phyloP scores from a whole-genome alignment of 2,329 filamentous ascomycete species.

The Xylaria sp. region DNA sequence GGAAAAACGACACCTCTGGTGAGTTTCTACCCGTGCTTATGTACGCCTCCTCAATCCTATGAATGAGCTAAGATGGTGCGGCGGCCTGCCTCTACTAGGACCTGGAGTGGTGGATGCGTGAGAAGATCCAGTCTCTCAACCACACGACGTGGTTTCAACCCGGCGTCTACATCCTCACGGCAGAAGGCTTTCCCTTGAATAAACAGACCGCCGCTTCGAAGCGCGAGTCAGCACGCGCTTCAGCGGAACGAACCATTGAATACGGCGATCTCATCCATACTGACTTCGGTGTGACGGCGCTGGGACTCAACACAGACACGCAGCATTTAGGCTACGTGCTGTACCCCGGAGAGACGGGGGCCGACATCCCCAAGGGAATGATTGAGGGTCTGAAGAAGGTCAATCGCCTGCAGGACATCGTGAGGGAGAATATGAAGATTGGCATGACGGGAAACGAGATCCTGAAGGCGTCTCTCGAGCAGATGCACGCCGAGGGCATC shows the following conservation, averaged over 20 bases:
- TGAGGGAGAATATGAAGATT: slow-evolving; percentile 56
- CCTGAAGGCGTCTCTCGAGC: slow-evolving; percentile 51
- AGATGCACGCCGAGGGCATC: slow-evolving; percentile 58
- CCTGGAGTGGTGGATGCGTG: slow-evolving; percentile 64
- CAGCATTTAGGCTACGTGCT: slow-evolving; percentile 63
- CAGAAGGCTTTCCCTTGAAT: slow-evolving; percentile 40
- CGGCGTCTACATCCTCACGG: slow-evolving; percentile 56
- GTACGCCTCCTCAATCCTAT: neutral
- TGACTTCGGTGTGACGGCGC: slow-evolving; percentile 60
- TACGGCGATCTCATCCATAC: slow-evolving; percentile 62
- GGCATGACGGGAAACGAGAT: slow-evolving; percentile 60
- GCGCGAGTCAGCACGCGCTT: slow-evolving; percentile 36
- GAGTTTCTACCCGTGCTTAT: slow-evolving; percentile 27
- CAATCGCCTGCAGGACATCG: slow-evolving; percentile 62
- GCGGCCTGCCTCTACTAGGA: slow-evolving; percentile 46
- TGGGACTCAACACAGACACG: slow-evolving; percentile 62
- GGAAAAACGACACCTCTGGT: slow-evolving; percentile 56
- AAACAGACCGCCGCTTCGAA: slow-evolving; percentile 6
- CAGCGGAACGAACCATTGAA: slow-evolving; percentile 49
- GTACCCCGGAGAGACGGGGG: slow-evolving; percentile 54
- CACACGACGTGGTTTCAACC: slow-evolving; percentile 66
- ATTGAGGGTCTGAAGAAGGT: slow-evolving; percentile 57
- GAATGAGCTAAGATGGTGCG: slow-evolving; percentile 1
- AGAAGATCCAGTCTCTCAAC: slow-evolving; percentile 60
- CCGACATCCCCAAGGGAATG: slow-evolving; percentile 56